These are phyloP conservation scores for Centaurea solstitialis DNA, from an alignment of 129 eudicot species.

Conservation along the genomic window DNA sequence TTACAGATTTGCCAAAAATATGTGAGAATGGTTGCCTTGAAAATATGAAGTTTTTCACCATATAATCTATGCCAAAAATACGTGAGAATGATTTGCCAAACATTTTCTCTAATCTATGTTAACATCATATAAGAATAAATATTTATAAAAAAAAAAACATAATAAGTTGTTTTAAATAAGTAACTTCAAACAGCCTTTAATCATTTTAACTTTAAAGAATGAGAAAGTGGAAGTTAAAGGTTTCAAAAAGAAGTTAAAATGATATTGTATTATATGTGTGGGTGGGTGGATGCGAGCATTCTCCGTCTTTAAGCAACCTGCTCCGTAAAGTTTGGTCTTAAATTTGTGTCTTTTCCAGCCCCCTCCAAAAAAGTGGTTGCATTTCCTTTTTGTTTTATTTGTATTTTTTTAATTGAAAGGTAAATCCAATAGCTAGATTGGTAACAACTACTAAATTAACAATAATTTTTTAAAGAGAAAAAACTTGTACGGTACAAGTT, in stretches of 20 bases:
- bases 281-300: constrained; percentile 1
- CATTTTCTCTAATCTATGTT: too few relatives aligned
- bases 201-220: background rate
- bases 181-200: too few relatives aligned
- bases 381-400: constrained; percentile 28
- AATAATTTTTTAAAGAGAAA: too few relatives aligned
- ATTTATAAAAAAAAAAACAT: background rate
- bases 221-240: constrained; percentile 26
- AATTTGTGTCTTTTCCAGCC: constrained; percentile 15
- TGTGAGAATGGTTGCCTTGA: too few relatives aligned
- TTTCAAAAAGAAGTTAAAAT: background rate
- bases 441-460: constrained; percentile 1
- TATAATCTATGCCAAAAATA: too few relatives aligned
- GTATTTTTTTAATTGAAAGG: constrained; percentile 14
- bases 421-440: constrained; percentile 10
- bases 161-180: background rate
- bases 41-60: too few relatives aligned
- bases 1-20: too few relatives aligned
- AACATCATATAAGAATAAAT: too few relatives aligned
- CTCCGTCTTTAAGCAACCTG: constrained; percentile 33
- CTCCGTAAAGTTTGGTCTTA: constrained; percentile 31
- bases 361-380: constrained; percentile 32
- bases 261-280: constrained; percentile 6
- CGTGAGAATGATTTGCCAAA: too few relatives aligned
- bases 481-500: too few relatives aligned